phyloP scores from a whole-genome alignment of 345 rosid genomes.

The Microthlaspi erraticum region DNA sequence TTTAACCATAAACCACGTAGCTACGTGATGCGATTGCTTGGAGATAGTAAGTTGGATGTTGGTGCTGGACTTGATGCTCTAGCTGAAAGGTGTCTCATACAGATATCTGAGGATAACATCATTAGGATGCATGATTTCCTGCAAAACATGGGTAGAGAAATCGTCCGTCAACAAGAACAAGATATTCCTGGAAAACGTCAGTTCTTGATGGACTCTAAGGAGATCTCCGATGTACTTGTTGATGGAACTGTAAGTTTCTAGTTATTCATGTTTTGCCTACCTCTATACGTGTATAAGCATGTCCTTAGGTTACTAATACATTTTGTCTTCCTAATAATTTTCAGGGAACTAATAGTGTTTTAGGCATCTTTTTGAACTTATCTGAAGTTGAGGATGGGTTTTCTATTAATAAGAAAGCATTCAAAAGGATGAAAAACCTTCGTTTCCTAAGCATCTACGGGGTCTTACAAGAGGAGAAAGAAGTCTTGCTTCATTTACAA shows the following conservation, averaged over 20 bases:
- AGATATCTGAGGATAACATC: slow-evolving; percentile 16
- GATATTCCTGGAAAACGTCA: slow-evolving; percentile 13
- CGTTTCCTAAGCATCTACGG: slow-evolving; percentile 12
- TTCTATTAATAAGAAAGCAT: background rate
- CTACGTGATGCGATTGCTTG: slow-evolving; percentile 8
- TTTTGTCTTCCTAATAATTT: background rate
- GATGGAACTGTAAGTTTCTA: slow-evolving; percentile 10
- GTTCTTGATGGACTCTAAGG: slow-evolving; percentile 13
- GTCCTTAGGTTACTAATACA: background rate
- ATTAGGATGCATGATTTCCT: slow-evolving; percentile 10
- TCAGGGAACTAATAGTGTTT: slow-evolving; percentile 10
- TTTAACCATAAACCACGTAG: background rate
- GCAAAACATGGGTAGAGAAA: slow-evolving; percentile 6
- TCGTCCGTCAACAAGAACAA: background rate
- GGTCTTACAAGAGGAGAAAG: background rate
- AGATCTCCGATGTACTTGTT: slow-evolving; percentile 8
- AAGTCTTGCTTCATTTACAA: background rate
- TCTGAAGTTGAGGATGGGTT: background rate
- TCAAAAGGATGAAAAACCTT: slow-evolving; percentile 13
- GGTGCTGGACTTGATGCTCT: slow-evolving; percentile 8
- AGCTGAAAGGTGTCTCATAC: slow-evolving; percentile 14
- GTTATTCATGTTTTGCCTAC: background rate
- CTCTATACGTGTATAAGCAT: background rate
- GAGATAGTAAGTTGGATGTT: slow-evolving; percentile 5
- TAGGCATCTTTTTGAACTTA: slow-evolving; percentile 13